Percentiles rank a stretch among this genome's conserved stretches.
phyloP scores from a whole-genome alignment of 306 rosid genomes.

The Glycine tomentella region DNA sequence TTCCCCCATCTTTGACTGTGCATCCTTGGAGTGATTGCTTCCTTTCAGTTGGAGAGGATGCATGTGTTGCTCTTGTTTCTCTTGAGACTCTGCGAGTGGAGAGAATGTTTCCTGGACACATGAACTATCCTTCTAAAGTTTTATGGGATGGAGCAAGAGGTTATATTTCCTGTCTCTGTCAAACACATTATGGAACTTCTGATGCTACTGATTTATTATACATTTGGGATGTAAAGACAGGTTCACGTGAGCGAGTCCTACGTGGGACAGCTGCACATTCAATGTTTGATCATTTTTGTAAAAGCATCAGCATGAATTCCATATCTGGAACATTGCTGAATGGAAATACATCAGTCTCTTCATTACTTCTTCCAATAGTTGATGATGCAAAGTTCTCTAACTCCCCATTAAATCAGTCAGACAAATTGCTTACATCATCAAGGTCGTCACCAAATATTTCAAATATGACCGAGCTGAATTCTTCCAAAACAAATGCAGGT shows the following conservation, averaged over 20 bases:
- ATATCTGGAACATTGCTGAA: constrained; percentile 71
- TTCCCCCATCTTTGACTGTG: constrained; percentile 70
- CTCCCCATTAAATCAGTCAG: constrained; percentile 53
- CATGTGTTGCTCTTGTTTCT: constrained; percentile 88
- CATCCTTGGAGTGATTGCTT: constrained; percentile 90
- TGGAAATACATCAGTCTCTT: constrained; percentile 91
- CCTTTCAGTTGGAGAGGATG: constrained; percentile 96
- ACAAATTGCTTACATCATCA: constrained; percentile 56
- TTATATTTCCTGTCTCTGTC: constrained; percentile 87
- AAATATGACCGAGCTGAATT: constrained; percentile 52
- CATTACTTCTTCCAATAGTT: constrained; percentile 71
- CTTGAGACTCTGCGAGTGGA: constrained; percentile 88
- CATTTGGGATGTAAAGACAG: constrained; percentile 95
- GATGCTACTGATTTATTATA: constrained; percentile 73
- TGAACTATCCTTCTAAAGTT: constrained; percentile 85
- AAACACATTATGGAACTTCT: constrained; percentile 64
- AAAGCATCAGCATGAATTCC: constrained; percentile 74
- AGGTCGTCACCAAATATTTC: constrained; percentile 59
- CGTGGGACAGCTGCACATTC: constrained; percentile 93
- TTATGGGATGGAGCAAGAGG: constrained; percentile 96
- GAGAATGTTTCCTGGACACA: constrained; percentile 94
- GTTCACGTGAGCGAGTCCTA: constrained; percentile 84
- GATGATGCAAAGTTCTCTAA: constrained; percentile 78
- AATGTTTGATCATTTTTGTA: constrained; percentile 91
- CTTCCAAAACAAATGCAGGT: constrained; percentile 57